Evolutionary conservation across 495 filamentous ascomycete genomes (phyloP).

Genomic region (Massariosphaeria phaeospora): DNA sequence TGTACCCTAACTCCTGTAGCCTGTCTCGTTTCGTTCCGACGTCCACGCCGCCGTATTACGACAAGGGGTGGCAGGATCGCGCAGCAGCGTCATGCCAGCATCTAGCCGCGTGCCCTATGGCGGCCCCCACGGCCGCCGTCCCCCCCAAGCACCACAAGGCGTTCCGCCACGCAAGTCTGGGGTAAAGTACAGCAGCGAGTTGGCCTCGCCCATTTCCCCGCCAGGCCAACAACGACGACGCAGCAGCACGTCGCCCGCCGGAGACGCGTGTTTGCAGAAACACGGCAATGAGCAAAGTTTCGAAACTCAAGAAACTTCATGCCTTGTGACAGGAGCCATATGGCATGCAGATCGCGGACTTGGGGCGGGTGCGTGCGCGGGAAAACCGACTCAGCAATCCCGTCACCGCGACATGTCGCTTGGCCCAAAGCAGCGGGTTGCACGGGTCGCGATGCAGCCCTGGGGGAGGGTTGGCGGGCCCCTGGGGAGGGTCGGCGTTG

Average conservation of each 20-base stretch:
- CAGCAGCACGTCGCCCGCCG: not conserved
- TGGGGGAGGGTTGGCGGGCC: not conserved
- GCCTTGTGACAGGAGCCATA: not conserved
- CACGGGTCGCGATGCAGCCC: conserved; percentile 9
- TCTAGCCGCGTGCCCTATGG: not conserved
- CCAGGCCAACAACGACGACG: not conserved
- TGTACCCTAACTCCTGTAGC: not conserved
- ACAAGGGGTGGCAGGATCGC: not conserved
- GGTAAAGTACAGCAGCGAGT: not conserved
- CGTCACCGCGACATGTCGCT: not conserved
- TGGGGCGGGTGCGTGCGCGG: not conserved
- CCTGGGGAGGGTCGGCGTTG: not conserved
- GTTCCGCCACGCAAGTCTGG: conserved; percentile 1
- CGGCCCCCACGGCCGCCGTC: not conserved
- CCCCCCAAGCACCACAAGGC: not conserved
- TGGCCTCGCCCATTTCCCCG: not conserved
- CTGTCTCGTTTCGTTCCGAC: not conserved
- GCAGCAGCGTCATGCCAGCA: conserved; percentile 2
- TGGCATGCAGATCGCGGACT: conserved; percentile 3
- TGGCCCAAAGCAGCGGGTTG: not conserved
- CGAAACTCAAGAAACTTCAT: conserved; percentile 2
- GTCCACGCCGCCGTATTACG: conserved; percentile 1
- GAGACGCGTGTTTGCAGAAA: conserved; percentile 4
- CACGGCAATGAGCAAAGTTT: conserved; percentile 1
- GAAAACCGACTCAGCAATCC: not conserved